Evolutionary conservation across 345 rosid species (phyloP), one percentile per base, ranked within the genome.

Genomic region (Eutrema heterophyllum): DNA sequence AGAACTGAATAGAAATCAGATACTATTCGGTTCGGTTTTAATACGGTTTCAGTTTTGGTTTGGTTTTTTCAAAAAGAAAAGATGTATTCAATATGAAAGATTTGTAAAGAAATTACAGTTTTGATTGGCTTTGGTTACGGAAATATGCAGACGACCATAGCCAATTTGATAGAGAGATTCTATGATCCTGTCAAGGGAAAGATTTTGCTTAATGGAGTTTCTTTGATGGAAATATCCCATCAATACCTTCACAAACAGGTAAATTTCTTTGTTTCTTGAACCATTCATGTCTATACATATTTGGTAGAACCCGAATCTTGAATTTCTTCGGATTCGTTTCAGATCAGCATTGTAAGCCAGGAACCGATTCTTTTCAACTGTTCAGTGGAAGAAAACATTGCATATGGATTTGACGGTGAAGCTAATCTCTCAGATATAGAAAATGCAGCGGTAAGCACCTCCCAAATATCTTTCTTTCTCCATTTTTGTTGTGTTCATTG

Each of bases 321-420:
- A 39, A 41, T 10, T 16, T 27, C 12, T 64, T 58, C 2, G 6
- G 18, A 7, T 50, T 76, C 32, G 3, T 56, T 77, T 43, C 84
- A 94, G 98, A 77, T 89, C 41, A 91, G 97, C 78, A 91, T 94
- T 82, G 98, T 94, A 53, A 94, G 98, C 83, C 98, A 94, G 76
- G 98, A 94, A 82, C 98, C 98, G 1, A 80, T 88, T 81, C 97
- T 91, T 55, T 80, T 83, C 77, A 83, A 78, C 72, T 78, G 84
- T 71, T 80, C 86, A 36, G 59, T 83, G 7, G 79, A 78, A 71
- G 86, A 78, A 64, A 83, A 80, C 78, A 80, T 80, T 33, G 89
- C 95, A 0, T 88, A 87, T 64, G 98, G 98, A 21, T 82, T 77
- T 61, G 80, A 87, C 33, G 92, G 95, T 35, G 84, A 83, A 75